Conservation (phyloP, 176 grass and related monocot species). For the Avena sativa region DNA sequence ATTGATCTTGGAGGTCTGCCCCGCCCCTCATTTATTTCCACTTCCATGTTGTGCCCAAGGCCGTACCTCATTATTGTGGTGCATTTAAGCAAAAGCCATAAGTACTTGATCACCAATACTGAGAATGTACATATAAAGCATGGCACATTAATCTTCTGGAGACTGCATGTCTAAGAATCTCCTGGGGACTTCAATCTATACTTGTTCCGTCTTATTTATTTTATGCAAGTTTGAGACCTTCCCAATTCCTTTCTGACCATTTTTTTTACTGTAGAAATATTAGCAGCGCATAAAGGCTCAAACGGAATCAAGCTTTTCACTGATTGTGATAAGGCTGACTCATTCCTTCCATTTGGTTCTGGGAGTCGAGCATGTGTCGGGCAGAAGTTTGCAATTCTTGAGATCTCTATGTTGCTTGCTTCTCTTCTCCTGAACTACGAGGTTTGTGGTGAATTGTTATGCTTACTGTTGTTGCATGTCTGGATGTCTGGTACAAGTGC, state of each 20-base stretch:
- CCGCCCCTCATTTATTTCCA: neutral
- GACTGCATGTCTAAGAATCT: neutral
- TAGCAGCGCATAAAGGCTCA: slow-evolving; percentile 43
- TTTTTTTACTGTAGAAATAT: slow-evolving; percentile 37
- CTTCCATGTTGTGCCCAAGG: slow-evolving; percentile 31
- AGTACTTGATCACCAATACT: neutral
- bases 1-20: slow-evolving; percentile 57
- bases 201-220: slow-evolving; percentile 7
- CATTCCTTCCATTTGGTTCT: slow-evolving; percentile 89
- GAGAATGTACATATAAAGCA: slow-evolving; percentile 13
- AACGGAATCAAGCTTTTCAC: slow-evolving; percentile 34
- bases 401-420: slow-evolving; percentile 71
- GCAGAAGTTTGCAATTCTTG: slow-evolving; percentile 76
- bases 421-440: slow-evolving; percentile 69
- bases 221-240: neutral
- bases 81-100: slow-evolving; percentile 4
- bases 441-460: slow-evolving; percentile 53
- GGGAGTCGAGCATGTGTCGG: slow-evolving; percentile 77
- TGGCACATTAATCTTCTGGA: neutral
- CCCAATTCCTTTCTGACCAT: neutral
- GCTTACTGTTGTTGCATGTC: neutral
- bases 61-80: neutral
- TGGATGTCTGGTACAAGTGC: neutral
- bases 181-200: neutral
- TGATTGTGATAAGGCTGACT: slow-evolving; percentile 48